Base-by-base conservation (phyloP, 306 rosid genomes). In the Carpinus fangiana region DNA sequence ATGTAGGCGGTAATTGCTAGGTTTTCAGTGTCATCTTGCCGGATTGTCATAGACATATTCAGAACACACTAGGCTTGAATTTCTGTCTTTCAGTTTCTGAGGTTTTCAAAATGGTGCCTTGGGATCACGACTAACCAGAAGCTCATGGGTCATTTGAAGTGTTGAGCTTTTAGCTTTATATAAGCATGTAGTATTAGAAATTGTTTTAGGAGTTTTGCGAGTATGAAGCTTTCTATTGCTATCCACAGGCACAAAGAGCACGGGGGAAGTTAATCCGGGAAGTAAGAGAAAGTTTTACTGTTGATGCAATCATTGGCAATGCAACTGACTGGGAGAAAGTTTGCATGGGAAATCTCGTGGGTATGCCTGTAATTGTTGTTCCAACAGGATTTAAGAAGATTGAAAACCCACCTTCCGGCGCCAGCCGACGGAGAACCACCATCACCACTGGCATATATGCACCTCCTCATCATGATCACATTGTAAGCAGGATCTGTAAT, bases 281-380 rank as follows among this genome's bases (percentile, higher is more conserved):
- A 85, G 85, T 90, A 56, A 80, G 67, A 81, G 90, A 91, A 41
- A 82, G 82, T 23, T 90, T 93, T 65, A 80, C 77, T 0, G 84
- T 91, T 8, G 93, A 93, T 76, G 97, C 97, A 20, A 81, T 91
- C 76, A 86, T 91, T 73, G 93, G 95, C 73, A 82, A 86, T 81
- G 97, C 93, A 69, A 79, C 92, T 8, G 91, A 91, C 21, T 91
- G 95, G 98, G 98, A 93, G 82, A 90, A 80, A 84, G 89, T 93
- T 47, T 90, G 93, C 80, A 5, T 88, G 43, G 96, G 98, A 75
- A 93, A 91, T 66, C 93, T 93, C 12, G 96, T 90, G 55, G 88
- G 96, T 65, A 78, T 90, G 73, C 98, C 92, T 2, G 89, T 89
- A 17, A 79, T 90, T 8, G 89, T 91, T 67, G 86, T 90, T 81